Conservation (phyloP, 2,329 filamentous ascomycete species). For the Colletotrichum costaricense region DNA sequence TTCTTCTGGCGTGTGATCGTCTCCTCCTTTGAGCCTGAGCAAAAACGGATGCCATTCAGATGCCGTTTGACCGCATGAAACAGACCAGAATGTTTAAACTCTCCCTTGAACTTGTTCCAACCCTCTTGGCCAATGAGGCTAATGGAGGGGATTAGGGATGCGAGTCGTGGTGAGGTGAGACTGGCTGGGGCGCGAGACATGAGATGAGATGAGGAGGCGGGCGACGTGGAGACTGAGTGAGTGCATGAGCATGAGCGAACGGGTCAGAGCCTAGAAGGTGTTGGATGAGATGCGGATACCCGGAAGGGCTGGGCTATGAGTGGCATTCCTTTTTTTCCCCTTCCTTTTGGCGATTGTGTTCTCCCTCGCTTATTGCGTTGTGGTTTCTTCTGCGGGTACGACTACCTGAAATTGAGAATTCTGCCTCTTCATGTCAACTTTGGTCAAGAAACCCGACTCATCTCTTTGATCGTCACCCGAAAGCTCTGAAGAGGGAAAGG, state of each 20-base stretch:
- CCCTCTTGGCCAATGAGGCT: conserved; percentile 20
- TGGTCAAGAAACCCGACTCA: background rate
- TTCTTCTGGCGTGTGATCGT: background rate
- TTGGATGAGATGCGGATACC: background rate
- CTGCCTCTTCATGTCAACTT: too few species aligned
- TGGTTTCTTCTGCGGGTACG: background rate
- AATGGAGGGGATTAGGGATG: background rate
- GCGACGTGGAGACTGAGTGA: background rate
- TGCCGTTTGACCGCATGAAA: conserved; percentile 30
- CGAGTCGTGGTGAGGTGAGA: conserved; percentile 19
- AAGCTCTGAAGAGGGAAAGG: background rate
- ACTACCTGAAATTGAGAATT: too few species aligned
- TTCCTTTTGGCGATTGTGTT: background rate
- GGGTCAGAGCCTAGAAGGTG: background rate
- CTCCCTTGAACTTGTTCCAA: conserved; percentile 22
- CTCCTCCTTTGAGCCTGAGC: background rate
- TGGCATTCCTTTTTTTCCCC: background rate
- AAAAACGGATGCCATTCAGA: conserved; percentile 1
- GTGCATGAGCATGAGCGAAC: conserved; percentile 3
- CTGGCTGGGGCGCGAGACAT: conserved; percentile 17
- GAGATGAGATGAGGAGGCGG: conserved; percentile 22
- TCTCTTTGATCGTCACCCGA: too few species aligned
- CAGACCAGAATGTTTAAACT: conserved; percentile 20
- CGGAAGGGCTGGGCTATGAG: background rate
- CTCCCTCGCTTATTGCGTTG: background rate